Evolutionary conservation across 1,139 yeast species (phyloP).

Genomic region (Candida labiduridarum): DNA sequence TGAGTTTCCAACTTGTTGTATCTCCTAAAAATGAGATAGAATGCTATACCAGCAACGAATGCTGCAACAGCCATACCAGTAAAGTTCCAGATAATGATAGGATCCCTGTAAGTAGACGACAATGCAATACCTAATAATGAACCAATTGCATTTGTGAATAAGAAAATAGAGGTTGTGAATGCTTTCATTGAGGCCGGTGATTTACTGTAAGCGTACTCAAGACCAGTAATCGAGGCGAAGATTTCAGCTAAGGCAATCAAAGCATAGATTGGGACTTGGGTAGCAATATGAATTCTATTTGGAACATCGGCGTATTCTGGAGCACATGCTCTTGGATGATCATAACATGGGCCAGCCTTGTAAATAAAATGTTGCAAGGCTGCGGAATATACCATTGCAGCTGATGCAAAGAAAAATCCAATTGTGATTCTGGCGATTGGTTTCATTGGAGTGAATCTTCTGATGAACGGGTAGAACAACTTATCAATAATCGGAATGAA

Average conservation of each 20-base stretch:
- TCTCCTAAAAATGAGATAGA: conserved; percentile 61
- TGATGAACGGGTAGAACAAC: conserved; percentile 53
- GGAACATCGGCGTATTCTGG: conserved; percentile 37
- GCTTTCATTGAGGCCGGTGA: conserved; percentile 68
- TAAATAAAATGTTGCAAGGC: conserved; percentile 75
- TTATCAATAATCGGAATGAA: conserved; percentile 62
- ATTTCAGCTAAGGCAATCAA: conserved; percentile 64
- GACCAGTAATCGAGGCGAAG: conserved; percentile 64
- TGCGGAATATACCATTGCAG: conserved; percentile 78
- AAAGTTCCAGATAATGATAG: conserved; percentile 68
- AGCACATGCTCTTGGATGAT: conserved; percentile 47
- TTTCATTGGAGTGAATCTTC: conserved; percentile 57
- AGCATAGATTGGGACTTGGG: conserved; percentile 63
- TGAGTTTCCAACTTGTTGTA: conserved; percentile 62
- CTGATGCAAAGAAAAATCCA: conserved; percentile 73
- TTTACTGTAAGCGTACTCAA: conserved; percentile 71
- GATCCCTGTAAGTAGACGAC: conserved; percentile 63
- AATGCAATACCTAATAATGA: conserved; percentile 73
- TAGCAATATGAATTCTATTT: conserved; percentile 58
- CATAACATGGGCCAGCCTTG: conserved; percentile 74
- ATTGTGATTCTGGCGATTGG: conserved; percentile 72
- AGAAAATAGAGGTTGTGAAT: conserved; percentile 61
- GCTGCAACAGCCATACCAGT: conserved; percentile 63
- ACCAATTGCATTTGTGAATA: conserved; percentile 66
- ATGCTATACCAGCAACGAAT: conserved; percentile 56